These are phyloP conservation scores for Mortierella sp. DNA, from an alignment of 371 early-diverging fungal genomes.

Conservation along the genomic window DNA sequence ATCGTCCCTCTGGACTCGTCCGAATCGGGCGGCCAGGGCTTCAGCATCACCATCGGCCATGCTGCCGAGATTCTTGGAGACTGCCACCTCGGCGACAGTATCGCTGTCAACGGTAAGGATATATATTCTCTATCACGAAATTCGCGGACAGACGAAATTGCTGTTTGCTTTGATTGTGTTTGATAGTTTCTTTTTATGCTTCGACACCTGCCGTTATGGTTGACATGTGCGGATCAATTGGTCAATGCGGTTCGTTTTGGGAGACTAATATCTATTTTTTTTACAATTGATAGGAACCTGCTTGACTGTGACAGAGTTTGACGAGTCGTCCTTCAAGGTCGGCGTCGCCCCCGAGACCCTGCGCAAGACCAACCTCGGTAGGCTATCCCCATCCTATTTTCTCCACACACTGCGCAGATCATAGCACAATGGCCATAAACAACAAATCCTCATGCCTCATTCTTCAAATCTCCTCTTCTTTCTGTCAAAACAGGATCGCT, in stretches of 20 bases:
- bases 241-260: neutral
- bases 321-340: slow-evolving; percentile 86
- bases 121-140: neutral
- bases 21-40: slow-evolving; percentile 88
- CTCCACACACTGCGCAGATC: neutral
- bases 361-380: slow-evolving; percentile 91
- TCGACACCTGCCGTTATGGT: too few relatives aligned
- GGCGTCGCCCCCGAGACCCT: slow-evolving; percentile 95
- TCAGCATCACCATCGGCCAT: slow-evolving; percentile 84
- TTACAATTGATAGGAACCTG: slow-evolving; percentile 79
- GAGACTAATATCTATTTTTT: neutral
- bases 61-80: slow-evolving; percentile 82
- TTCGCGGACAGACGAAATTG: too few relatives aligned
- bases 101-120: slow-evolving; percentile 88
- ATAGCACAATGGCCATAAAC: too few relatives aligned
- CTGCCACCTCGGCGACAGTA: slow-evolving; percentile 95
- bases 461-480: too few relatives aligned
- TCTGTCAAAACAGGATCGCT: slow-evolving; percentile 83
- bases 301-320: slow-evolving; percentile 95
- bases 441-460: too few relatives aligned
- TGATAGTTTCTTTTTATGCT: neutral
- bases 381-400: slow-evolving; percentile 6
- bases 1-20: slow-evolving; percentile 77
- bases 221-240: neutral
- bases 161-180: neutral